Conservation (phyloP, 2,329 filamentous ascomycete genomes). For the Xylariaceae sp. region DNA sequence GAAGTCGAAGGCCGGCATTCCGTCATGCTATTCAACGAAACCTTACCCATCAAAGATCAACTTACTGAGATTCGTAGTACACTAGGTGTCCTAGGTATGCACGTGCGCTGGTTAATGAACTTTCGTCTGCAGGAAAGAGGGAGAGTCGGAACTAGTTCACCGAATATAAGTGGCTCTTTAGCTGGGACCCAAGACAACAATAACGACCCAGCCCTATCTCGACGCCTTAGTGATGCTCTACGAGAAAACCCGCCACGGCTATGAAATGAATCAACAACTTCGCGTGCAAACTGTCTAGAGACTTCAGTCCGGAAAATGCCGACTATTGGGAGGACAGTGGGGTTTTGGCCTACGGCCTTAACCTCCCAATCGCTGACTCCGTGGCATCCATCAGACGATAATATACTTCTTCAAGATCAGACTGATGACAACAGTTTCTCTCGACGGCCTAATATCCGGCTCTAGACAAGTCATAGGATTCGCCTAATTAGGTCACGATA, state of each 20-base stretch:
- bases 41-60: constrained; percentile 67
- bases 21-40: constrained; percentile 67
- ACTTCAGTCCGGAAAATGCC: not conserved
- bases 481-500: too few species aligned
- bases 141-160: constrained; percentile 34
- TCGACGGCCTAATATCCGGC: not conserved
- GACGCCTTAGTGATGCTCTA: constrained; percentile 41
- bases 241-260: constrained; percentile 42
- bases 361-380: not conserved
- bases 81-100: constrained; percentile 64
- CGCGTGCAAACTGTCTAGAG: not conserved
- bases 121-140: constrained; percentile 56
- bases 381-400: not conserved
- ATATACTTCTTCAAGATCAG: not conserved
- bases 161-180: constrained; percentile 33
- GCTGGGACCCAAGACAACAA: constrained; percentile 36
- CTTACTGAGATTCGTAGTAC: constrained; percentile 65
- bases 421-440: not conserved
- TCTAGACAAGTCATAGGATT: too few species aligned
- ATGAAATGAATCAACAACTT: constrained; percentile 19
- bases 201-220: constrained; percentile 32
- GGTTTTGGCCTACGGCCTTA: not conserved
- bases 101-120: constrained; percentile 65
- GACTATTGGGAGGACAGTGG: not conserved
- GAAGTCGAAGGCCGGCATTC: constrained; percentile 67